Evolutionary conservation across 2,329 filamentous ascomycete species (phyloP).

Genomic region (Gaeumannomyces tritici): DNA sequence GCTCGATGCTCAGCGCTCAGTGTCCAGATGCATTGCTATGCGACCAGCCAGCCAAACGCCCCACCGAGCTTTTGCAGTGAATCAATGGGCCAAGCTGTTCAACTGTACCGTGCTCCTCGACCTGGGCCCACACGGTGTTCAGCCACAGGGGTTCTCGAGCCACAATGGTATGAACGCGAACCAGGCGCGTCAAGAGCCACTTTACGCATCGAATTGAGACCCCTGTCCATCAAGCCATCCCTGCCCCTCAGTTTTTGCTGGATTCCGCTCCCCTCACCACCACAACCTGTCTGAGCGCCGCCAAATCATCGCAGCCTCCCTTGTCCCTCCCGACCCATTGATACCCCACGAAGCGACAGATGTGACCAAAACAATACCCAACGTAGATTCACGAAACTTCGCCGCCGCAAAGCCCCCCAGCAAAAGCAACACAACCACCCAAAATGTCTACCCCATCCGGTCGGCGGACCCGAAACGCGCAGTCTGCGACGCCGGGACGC

Average conservation of each 20-base stretch:
- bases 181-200: slow-evolving; percentile 17
- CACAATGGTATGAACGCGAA: background rate
- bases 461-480: slow-evolving; percentile 42
- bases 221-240: slow-evolving; percentile 7
- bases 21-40: background rate
- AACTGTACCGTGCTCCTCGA: background rate
- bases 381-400: background rate
- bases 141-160: no score
- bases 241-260: background rate
- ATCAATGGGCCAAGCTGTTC: background rate
- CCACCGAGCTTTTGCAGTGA: slow-evolving; percentile 1
- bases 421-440: background rate
- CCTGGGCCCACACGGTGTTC: no score
- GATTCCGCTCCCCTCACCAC: background rate
- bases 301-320: background rate
- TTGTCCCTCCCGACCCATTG: background rate
- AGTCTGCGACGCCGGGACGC: slow-evolving; percentile 36
- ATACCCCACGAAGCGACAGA: background rate
- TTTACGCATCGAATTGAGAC: slow-evolving; percentile 28
- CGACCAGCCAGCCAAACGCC: background rate
- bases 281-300: background rate
- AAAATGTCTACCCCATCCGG: slow-evolving; percentile 53
- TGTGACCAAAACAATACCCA: background rate
- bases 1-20: background rate
- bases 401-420: background rate